phyloP scores from a whole-genome alignment of 2,329 filamentous ascomycete genomes.

The Aspergillus ochraceus region DNA sequence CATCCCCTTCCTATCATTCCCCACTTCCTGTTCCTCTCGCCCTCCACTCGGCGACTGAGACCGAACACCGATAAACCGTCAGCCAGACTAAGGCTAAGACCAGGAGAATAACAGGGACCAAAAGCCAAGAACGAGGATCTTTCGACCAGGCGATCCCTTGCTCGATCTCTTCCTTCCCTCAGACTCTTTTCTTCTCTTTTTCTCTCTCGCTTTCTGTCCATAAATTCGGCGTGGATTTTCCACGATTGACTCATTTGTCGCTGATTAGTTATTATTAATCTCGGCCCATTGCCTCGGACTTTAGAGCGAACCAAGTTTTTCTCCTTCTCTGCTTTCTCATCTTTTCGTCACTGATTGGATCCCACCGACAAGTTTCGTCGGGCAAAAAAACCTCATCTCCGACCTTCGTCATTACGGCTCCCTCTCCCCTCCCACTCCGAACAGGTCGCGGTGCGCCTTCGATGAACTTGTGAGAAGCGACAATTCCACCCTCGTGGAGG shows the following conservation, averaged over 20 bases:
- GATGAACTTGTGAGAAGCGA: constrained; percentile 20
- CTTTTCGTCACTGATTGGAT: not conserved
- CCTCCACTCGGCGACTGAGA: not conserved
- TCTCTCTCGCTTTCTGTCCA: not conserved
- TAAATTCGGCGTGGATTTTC: not conserved
- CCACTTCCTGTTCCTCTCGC: not conserved
- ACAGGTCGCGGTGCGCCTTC: constrained; percentile 4
- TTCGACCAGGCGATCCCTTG: not conserved
- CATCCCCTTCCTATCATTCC: not conserved
- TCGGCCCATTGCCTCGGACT: not conserved
- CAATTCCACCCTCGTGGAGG: constrained; percentile 24
- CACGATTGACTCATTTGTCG: not conserved
- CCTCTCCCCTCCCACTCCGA: not conserved
- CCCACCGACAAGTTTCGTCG: not conserved
- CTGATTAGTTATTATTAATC: not conserved
- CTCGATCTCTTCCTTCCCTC: not conserved
- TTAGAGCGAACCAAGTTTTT: not conserved
- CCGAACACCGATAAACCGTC: not conserved
- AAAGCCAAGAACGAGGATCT: not conserved
- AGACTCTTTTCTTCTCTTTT: not conserved
- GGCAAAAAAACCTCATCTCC: not conserved
- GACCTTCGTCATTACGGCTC: not conserved
- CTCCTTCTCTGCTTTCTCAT: not conserved
- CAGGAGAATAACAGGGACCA: constrained; percentile 11
- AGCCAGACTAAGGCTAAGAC: not conserved